Base-by-base conservation (phyloP, 1,284 basidiomycete genomes). In the Dichomitus squalens region DNA sequence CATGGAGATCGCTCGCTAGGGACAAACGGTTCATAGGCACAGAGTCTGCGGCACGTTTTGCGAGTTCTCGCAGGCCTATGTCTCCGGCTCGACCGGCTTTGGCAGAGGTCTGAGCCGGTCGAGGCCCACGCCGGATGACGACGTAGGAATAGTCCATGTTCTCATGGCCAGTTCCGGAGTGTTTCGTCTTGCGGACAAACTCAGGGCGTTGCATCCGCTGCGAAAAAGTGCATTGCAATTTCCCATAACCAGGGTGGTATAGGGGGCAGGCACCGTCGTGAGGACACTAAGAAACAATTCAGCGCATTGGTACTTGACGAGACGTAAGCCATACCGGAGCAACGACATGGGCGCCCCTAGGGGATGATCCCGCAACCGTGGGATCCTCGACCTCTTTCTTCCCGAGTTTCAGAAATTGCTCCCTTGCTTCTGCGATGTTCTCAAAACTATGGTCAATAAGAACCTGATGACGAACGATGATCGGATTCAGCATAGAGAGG, bases 61-160 rank as follows among this genome's bases (percentile, higher is more conserved):
- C 72, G 53, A 79, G 57, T 29, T 73, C 68, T 50, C 69, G 68
- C 58, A 59, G 75, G 8, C 82, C 85, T 36, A 87, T 81, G 59
- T 80, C 81, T 57, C 92, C 92, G 21, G 88, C 64, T 44, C 92
- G 83, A 52, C 92, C 92, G 44, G 85, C 73, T 40, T 74, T 74
- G 27, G 71, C 76, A 62, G 29, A 72, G 41, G 61, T 68, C 53
- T 16, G 72, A 61, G 59, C 69, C 49, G 87, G 95, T 52, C 96
- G 80, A 23, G 75, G 61, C 1, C 96, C 96, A 38, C 94, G 83
- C 31, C 87, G 86, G 52, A 99, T 82, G 27, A 96, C 90, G 38
- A 98, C 86, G 70, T 99, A 99, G 18, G 93, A 93, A 70, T 95
- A 98, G 29, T 85, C 86, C 35, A 87, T 83, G 64, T 95, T 89